Percentiles rank a stretch among this genome's conserved stretches.
Evolutionary conservation across 306 rosid genomes (phyloP).

Genomic region (Cucumis cinereus): DNA sequence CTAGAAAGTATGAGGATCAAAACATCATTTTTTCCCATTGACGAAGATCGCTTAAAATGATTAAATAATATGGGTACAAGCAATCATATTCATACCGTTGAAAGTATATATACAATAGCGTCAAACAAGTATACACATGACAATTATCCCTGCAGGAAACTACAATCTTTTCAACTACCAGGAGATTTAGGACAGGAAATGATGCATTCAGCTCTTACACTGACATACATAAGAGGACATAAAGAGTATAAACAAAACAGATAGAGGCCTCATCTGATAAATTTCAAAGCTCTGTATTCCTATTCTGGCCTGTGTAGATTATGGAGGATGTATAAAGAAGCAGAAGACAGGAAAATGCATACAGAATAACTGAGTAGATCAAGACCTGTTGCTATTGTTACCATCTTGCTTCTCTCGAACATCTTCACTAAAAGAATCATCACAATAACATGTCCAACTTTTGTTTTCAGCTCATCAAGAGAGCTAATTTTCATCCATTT

Average conservation of each 20-base stretch:
- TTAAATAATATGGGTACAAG: background rate
- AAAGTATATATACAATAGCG: background rate
- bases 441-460: slow-evolving; percentile 90
- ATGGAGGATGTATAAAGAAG: slow-evolving; percentile 91
- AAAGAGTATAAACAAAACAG: background rate
- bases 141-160: background rate
- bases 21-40: too few relatives aligned
- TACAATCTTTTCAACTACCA: background rate
- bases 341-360: slow-evolving; percentile 86
- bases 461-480: slow-evolving; percentile 84
- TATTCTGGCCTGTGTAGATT: slow-evolving; percentile 60
- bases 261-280: background rate
- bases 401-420: slow-evolving; percentile 99
- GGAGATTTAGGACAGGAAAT: background rate
- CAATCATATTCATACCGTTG: background rate
- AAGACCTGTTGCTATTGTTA: slow-evolving; percentile 55
- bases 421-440: slow-evolving; percentile 94
- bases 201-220: background rate
- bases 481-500: slow-evolving; percentile 90
- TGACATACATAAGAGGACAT: background rate
- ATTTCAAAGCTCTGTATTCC: background rate
- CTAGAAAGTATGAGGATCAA: too few relatives aligned
- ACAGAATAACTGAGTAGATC: slow-evolving; percentile 79
- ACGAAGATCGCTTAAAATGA: background rate
- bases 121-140: background rate